Conservation (phyloP, 805 yeast species). For the Saturnispora zaruensis region DNA sequence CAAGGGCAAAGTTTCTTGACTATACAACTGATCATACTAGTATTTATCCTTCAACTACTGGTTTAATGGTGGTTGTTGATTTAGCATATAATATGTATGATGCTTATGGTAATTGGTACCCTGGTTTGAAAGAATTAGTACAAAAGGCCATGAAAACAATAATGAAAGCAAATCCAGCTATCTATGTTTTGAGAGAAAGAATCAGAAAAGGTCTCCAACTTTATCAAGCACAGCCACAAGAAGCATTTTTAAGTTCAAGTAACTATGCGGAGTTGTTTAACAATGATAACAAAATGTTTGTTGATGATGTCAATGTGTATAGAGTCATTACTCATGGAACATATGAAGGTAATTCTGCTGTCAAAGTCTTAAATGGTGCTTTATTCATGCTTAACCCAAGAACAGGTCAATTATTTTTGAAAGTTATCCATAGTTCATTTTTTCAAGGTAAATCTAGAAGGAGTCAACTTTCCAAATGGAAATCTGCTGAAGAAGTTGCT, state of each 20-base stretch:
- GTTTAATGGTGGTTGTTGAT: constrained; percentile 84
- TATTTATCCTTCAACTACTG: constrained; percentile 88
- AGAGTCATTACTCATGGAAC: constrained; percentile 88
- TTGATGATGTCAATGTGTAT: constrained; percentile 92
- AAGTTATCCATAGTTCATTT: constrained; percentile 85
- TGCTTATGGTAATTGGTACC: constrained; percentile 97
- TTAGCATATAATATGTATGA: constrained; percentile 93
- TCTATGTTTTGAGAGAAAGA: constrained; percentile 85
- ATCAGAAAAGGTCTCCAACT: constrained; percentile 89
- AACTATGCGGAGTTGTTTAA: constrained; percentile 87
- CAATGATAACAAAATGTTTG: constrained; percentile 72
- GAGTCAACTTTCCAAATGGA: constrained; percentile 94
- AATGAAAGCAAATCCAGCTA: constrained; percentile 90
- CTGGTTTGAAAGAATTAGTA: constrained; percentile 82
- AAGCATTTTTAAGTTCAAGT: constrained; percentile 78
- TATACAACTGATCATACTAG: constrained; percentile 83
- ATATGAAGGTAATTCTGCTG: constrained; percentile 84
- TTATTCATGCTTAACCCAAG: constrained; percentile 83
- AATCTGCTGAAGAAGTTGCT: constrained; percentile 95
- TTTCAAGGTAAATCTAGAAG: constrained; percentile 97
- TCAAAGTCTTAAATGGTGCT: constrained; percentile 91
- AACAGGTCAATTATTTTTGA: constrained; percentile 82
- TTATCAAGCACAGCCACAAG: constrained; percentile 89
- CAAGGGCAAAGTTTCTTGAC: constrained; percentile 86
- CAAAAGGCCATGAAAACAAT: constrained; percentile 89